A percentile compares a stretch with the other conserved stretches of the same genome.
Evolutionary conservation across 2,329 filamentous ascomycete species (phyloP).

Genomic region (Penicillium sp.): DNA sequence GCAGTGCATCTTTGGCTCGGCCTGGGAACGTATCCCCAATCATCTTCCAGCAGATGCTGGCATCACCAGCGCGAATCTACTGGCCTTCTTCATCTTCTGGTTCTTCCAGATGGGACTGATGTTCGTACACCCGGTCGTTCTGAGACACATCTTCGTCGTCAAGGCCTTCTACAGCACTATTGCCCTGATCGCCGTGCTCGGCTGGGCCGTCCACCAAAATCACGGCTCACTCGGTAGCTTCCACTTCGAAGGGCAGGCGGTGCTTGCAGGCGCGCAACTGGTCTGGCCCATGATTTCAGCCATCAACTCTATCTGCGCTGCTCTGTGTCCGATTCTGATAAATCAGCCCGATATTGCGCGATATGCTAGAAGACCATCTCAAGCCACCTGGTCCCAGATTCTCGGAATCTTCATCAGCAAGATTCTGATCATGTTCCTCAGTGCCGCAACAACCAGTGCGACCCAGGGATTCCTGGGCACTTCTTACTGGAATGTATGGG

Average conservation of each 20-base stretch:
- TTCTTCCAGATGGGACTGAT: background rate
- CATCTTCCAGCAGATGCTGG: background rate
- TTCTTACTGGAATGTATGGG: constrained; percentile 47
- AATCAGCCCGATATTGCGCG: background rate
- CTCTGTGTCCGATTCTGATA: background rate
- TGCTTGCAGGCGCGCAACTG: constrained; percentile 33
- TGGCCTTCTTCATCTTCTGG: background rate
- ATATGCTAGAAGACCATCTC: background rate
- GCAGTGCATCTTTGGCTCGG: constrained; percentile 24
- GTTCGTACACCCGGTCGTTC: background rate
- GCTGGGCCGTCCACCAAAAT: constrained; percentile 33
- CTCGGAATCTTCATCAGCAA: constrained; percentile 39
- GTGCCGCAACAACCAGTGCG: constrained; percentile 41
- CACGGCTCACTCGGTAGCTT: constrained; percentile 23
- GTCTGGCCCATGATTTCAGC: background rate
- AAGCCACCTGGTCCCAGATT: constrained; percentile 26
- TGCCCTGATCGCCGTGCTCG: constrained; percentile 25
- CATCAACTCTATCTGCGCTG: background rate
- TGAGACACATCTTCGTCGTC: background rate
- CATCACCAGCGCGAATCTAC: background rate
- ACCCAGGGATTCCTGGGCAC: constrained; percentile 27
- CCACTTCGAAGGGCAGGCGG: constrained; percentile 15
- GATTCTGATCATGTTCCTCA: constrained; percentile 42
- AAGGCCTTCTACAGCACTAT: constrained; percentile 14
- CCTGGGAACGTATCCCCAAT: background rate